These are phyloP conservation scores for Penicillium sp. DNA, from an alignment of 2,329 filamentous ascomycete genomes.

Conservation along the genomic window DNA sequence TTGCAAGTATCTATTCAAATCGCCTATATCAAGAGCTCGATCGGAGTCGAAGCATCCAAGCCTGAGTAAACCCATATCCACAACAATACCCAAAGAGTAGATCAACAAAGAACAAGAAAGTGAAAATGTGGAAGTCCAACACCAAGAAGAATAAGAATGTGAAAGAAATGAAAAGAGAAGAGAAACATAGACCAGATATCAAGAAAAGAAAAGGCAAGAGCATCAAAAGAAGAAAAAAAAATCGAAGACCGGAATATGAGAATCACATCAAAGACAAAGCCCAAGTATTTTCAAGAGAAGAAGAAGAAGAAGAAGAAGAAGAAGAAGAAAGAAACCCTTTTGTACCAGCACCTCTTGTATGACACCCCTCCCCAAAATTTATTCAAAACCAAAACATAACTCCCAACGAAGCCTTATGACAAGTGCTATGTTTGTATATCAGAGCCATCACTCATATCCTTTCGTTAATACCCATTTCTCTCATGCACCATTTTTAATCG, in stretches of 20 bases:
- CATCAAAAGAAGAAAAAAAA: neutral
- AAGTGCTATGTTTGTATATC: slow-evolving; percentile 20
- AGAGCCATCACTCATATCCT: slow-evolving; percentile 29
- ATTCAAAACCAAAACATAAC: slow-evolving; percentile 18
- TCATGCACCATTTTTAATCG: neutral
- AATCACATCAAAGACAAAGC: slow-evolving; percentile 1
- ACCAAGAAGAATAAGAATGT: slow-evolving; percentile 8
- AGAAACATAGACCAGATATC: neutral
- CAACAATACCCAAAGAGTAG: slow-evolving; percentile 1
- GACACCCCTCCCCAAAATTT: slow-evolving; percentile 18
- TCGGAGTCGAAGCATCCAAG: slow-evolving; percentile 9
- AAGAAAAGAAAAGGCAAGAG: neutral
- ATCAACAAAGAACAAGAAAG: slow-evolving; percentile 18
- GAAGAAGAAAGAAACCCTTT: slow-evolving; percentile 10
- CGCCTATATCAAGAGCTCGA: slow-evolving; percentile 17
- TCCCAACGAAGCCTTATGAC: slow-evolving; percentile 16
- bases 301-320: neutral
- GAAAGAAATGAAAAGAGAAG: slow-evolving; percentile 7
- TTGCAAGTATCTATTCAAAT: slow-evolving; percentile 15
- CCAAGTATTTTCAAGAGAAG: slow-evolving; percentile 14
- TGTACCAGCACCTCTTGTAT: slow-evolving; percentile 6
- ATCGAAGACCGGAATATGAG: slow-evolving; percentile 6
- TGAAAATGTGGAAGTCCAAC: slow-evolving; percentile 1
- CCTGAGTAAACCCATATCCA: slow-evolving; percentile 16
- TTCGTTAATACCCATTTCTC: slow-evolving; percentile 20